phyloP scores from a whole-genome alignment of 352 stramenopile genomes.

The Phytopythium delawarense region DNA sequence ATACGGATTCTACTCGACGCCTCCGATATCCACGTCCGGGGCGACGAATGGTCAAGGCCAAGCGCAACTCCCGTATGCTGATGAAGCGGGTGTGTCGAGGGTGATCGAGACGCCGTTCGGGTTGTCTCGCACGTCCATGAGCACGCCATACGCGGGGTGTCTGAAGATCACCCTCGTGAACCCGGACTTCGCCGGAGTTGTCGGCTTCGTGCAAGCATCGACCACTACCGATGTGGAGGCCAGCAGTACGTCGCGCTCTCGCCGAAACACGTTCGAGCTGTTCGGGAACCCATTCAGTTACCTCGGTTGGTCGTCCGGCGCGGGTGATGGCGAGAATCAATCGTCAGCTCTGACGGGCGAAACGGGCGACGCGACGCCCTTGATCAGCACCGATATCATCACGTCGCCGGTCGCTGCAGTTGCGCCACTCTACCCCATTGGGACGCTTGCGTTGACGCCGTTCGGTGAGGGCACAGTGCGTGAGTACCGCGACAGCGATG shows the following conservation, averaged over 20 bases:
- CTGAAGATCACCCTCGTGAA: constrained; percentile 50
- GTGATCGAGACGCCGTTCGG: constrained; percentile 60
- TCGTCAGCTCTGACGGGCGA: constrained; percentile 7
- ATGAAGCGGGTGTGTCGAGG: constrained; percentile 32
- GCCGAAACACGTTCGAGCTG: constrained; percentile 69
- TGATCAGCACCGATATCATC: constrained; percentile 10
- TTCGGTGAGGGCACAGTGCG: constrained; percentile 68
- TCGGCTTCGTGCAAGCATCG: constrained; percentile 49
- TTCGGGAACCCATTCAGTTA: constrained; percentile 72
- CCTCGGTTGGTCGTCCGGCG: constrained; percentile 36
- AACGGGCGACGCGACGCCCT: not conserved
- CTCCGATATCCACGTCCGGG: constrained; percentile 5
- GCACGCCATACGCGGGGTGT: constrained; percentile 35
- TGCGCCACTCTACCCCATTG: constrained; percentile 33
- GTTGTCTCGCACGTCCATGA: constrained; percentile 44
- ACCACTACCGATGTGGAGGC: constrained; percentile 29
- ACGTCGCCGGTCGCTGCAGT: constrained; percentile 1
- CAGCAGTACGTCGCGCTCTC: constrained; percentile 11
- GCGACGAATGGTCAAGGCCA: not conserved
- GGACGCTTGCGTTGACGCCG: constrained; percentile 48
- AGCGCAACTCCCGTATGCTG: constrained; percentile 22
- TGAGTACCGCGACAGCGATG: constrained; percentile 32
- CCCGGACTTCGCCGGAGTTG: constrained; percentile 29
- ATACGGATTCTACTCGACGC: constrained; percentile 33
- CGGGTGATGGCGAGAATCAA: constrained; percentile 6